phyloP scores from a whole-genome alignment of 148 eudicot genomes.

The Nepenthes gracilis region DNA sequence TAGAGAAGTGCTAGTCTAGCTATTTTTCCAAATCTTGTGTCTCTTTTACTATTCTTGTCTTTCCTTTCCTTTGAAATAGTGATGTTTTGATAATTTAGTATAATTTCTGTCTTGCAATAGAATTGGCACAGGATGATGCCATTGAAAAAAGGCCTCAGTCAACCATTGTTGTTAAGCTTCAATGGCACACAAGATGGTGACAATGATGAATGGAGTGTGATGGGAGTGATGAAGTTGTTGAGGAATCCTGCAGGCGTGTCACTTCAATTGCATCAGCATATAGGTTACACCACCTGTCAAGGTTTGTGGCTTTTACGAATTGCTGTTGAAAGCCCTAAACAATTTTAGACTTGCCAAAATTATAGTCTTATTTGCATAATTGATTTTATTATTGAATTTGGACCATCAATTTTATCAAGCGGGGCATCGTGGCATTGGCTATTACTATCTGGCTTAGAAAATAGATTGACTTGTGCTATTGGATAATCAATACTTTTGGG shows the following conservation, averaged over 20 bases:
- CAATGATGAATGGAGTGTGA: constrained; percentile 47
- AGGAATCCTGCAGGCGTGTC: constrained; percentile 60
- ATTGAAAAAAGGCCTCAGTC: constrained; percentile 54
- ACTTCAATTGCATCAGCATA: constrained; percentile 68
- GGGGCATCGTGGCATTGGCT: too few species aligned
- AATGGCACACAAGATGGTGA: constrained; percentile 35
- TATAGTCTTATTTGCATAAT: background rate
- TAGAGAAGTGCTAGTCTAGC: too few species aligned
- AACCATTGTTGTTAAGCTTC: constrained; percentile 49
- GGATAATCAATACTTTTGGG: too few species aligned
- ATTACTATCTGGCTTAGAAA: too few species aligned
- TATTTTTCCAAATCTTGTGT: too few species aligned
- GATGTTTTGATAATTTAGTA: background rate
- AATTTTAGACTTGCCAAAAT: background rate
- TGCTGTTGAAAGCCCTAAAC: background rate
- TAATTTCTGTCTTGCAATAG: constrained; percentile 18
- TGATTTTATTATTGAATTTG: background rate
- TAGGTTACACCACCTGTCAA: constrained; percentile 88
- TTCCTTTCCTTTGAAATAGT: background rate
- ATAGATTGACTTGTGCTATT: too few species aligned
- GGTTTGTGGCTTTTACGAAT: constrained; percentile 24
- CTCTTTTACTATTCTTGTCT: background rate
- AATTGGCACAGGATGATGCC: constrained; percentile 25
- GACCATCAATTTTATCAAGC: too few species aligned
- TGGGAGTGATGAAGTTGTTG: constrained; percentile 57